Conservation (phyloP, 305 asterid genomes). For the Fraxinus nigra region DNA sequence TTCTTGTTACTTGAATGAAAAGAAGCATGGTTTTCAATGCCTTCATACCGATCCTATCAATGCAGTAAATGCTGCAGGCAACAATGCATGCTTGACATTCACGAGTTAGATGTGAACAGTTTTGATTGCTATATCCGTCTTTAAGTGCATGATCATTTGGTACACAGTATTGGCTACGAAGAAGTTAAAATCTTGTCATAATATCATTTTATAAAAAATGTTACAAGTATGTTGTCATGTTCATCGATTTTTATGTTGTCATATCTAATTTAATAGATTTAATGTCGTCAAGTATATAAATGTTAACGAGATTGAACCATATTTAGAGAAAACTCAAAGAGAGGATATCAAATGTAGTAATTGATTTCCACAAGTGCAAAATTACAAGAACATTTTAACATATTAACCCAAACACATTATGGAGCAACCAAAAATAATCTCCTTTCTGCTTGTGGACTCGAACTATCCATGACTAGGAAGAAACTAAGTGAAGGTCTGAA, state of each 20-base stretch:
- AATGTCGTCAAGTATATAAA: too few relatives aligned
- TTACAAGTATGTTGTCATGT: not conserved
- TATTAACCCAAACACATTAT: not conserved
- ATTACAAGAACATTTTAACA: not conserved
- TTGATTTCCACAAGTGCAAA: not conserved
- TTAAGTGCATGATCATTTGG: too few relatives aligned
- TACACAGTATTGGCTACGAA: not conserved
- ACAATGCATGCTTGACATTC: too few relatives aligned
- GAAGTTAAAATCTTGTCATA: not conserved
- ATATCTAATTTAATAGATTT: too few relatives aligned
- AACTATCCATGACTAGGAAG: not conserved
- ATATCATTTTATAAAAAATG: not conserved
- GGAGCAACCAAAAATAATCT: not conserved
- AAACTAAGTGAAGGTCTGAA: not conserved
- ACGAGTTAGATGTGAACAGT: too few relatives aligned
- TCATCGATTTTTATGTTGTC: not conserved
- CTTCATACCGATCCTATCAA: not conserved
- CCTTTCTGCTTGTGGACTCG: not conserved
- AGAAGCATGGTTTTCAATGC: not conserved
- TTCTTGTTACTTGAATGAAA: not conserved
- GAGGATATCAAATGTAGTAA: not conserved
- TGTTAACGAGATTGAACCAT: conserved; percentile 14
- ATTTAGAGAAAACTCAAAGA: conserved; percentile 4
- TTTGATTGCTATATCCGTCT: not conserved
- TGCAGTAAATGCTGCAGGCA: too few relatives aligned